Evolutionary conservation across 257 asterid genomes (phyloP), one percentile per base, ranked within the genome.

Genomic region (Capsicum baccatum): DNA sequence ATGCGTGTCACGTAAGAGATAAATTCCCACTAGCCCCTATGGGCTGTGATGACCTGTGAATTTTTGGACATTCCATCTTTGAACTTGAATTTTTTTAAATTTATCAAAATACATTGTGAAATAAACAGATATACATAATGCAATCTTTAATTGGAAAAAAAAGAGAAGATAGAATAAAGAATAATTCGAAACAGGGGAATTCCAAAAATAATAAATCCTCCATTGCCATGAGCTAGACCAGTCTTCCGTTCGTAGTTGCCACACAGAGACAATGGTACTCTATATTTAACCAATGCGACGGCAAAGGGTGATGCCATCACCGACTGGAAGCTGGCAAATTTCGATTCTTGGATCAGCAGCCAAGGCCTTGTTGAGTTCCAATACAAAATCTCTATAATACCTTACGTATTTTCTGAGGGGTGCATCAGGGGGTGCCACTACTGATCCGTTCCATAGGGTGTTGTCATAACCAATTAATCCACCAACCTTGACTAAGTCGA

Each of bases 281-380:
- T 54, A 56, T 21, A 4, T 39, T 83, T 58, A 83, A 67, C 58
- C 56, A 55, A 91, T 84, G 60, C 97, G 92, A 57, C 80, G 87
- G 92, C 97, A 92, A 12, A 92, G 73, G 16, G 95, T 88, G 73
- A 92, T 90, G 39, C 97, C 97, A 84, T 91, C 97, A 13, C 97
- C 94, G 4, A 91, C 83, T 0, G 97, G 91, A 44, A 92, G 95
- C 0, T 89, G 97, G 33, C 93, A 90, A 7, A 91, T 80, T 13
- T 92, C 95, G 0, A 92, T 87, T 21, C 97, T 92, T 8, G 87
- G 3, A 85, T 91, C 97, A 3, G 71, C 82, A 0, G 95, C 92
- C 3, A 92, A 79, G 42, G 89, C 90, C 0, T 90, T 85, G 88
- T 92, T 92, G 44, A 92, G 86, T 2, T 90, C 76, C 44, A 87